phyloP scores from a whole-genome alignment of 192 early-diverging fungal genomes.

The Linnemannia exigua region DNA sequence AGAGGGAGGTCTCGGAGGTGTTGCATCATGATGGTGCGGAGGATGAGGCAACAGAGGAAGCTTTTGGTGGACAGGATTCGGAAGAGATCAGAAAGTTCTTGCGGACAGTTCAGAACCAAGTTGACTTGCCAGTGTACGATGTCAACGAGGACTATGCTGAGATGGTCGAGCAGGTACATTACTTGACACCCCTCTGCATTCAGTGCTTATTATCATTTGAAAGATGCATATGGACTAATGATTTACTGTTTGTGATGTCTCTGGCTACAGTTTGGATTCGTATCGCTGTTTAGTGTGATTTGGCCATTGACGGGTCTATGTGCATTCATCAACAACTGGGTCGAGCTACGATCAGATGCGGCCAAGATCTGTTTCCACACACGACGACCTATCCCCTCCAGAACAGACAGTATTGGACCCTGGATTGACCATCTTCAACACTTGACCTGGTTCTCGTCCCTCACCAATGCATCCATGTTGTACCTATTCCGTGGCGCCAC shows the following conservation, averaged over 20 bases:
- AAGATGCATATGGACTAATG: not conserved
- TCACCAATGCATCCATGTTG: conserved; percentile 69
- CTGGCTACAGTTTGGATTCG: conserved; percentile 80
- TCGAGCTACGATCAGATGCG: conserved; percentile 92
- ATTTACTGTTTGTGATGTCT: not conserved
- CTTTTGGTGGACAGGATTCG: conserved; percentile 20
- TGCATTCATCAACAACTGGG: conserved; percentile 90
- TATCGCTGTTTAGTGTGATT: conserved; percentile 85
- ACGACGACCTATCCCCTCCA: conserved; percentile 76
- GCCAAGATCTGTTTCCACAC: conserved; percentile 88
- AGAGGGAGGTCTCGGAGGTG: conserved; percentile 56
- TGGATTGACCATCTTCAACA: conserved; percentile 76
- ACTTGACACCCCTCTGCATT: not conserved
- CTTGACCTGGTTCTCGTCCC: conserved; percentile 67
- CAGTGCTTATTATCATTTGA: not conserved
- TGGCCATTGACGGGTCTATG: conserved; percentile 90
- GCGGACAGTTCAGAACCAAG: conserved; percentile 68
- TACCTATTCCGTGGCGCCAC: conserved; percentile 61
- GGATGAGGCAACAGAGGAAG: not conserved
- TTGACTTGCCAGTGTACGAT: conserved; percentile 80
- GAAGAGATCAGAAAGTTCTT: conserved; percentile 59
- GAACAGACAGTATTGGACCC: conserved; percentile 83
- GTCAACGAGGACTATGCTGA: conserved; percentile 93
- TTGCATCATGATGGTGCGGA: conserved; percentile 29
- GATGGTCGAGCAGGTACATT: conserved; percentile 86